phyloP scores from a whole-genome alignment of 1,139 yeast species.

The Pichia sp. region DNA sequence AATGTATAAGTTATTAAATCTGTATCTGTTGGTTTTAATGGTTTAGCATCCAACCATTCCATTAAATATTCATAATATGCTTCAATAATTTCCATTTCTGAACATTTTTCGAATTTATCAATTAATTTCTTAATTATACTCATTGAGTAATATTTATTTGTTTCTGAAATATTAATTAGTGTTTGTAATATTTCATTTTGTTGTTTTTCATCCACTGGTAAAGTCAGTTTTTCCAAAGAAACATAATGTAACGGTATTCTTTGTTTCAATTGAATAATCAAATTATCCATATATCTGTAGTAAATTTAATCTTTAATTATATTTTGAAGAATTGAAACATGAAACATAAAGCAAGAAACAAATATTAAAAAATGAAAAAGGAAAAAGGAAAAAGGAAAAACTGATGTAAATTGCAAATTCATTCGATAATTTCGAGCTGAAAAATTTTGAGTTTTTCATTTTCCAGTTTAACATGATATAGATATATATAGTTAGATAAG shows the following conservation, averaged over 20 bases:
- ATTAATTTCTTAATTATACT: conserved; percentile 39
- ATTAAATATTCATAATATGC: conserved; percentile 47
- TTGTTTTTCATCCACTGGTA: conserved; percentile 3
- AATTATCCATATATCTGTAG: conserved; percentile 19
- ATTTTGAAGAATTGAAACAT: too few species aligned
- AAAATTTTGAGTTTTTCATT: too few species aligned
- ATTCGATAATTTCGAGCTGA: too few species aligned
- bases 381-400: too few species aligned
- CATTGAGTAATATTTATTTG: conserved; percentile 48
- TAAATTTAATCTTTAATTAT: too few species aligned
- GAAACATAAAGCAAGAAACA: too few species aligned
- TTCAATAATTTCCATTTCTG: conserved; percentile 35
- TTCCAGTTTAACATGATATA: too few species aligned
- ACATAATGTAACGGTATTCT: conserved; percentile 27
- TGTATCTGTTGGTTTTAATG: conserved; percentile 37
- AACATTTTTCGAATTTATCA: conserved; percentile 22
- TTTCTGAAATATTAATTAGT: conserved; percentile 23
- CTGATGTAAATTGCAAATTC: too few species aligned
- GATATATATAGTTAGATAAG: too few species aligned
- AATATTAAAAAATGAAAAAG: too few species aligned
- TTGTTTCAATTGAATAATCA: conserved; percentile 27
- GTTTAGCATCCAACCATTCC: conserved; percentile 36
- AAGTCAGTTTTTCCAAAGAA: conserved; percentile 3
- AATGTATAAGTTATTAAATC: conserved; percentile 47
- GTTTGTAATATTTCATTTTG: conserved; percentile 24